Conservation (phyloP, 2,329 filamentous ascomycete genomes). For the Talaromyces sp. region DNA sequence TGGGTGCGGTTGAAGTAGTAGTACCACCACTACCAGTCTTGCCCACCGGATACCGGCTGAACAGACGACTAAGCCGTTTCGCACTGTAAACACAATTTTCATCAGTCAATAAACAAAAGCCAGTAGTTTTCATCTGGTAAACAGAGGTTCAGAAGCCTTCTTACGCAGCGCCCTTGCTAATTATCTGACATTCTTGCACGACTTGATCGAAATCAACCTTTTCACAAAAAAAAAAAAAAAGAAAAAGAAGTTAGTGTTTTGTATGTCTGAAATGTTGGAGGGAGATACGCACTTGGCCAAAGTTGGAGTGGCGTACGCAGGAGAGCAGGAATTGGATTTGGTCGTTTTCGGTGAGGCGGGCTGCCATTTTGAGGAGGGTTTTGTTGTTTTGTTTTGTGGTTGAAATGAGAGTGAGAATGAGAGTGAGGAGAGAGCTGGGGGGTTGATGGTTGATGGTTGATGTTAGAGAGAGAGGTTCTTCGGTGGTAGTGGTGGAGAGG, state of each 20-base stretch:
- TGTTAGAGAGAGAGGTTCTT: not conserved
- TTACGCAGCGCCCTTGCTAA: conserved; percentile 11
- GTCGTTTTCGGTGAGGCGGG: conserved; percentile 2
- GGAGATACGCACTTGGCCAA: not conserved
- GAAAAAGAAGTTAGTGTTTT: not conserved
- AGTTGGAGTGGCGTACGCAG: conserved; percentile 3
- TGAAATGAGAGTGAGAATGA: not conserved
- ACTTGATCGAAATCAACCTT: conserved; percentile 6
- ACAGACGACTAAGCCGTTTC: conserved; percentile 7
- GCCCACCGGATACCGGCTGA: not conserved
- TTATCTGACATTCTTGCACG: not conserved
- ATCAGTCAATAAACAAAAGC: not conserved
- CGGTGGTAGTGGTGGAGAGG: no score
- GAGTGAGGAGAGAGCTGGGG: not conserved
- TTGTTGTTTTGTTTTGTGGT: not conserved
- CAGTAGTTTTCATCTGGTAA: no score
- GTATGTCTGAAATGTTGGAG: no score
- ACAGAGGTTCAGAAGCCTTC: no score
- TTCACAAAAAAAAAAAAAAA: not conserved
- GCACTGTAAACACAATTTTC: not conserved
- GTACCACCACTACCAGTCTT: not conserved
- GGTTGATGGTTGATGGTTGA: not conserved
- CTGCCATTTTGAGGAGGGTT: not conserved
- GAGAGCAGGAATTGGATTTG: conserved; percentile 9
- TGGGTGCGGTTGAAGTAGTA: not conserved